Evolutionary conservation across 148 eudicot species (phyloP), one percentile per base, ranked within the genome.

Genomic region (Spergularia marina): DNA sequence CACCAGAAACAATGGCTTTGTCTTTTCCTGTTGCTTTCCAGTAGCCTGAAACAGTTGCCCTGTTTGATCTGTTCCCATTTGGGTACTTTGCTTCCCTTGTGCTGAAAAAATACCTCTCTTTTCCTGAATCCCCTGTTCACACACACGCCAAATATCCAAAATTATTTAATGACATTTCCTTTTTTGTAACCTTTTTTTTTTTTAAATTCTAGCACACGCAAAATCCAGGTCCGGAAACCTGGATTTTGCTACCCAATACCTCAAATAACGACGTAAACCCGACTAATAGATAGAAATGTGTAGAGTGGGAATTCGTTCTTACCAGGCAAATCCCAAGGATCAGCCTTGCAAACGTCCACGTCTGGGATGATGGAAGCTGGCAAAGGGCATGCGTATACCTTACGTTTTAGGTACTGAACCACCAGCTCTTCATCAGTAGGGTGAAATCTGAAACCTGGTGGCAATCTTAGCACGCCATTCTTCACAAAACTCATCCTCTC

Each of bases 281-380:
- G 49, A 44, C 8, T 44, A 9, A 44, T 44, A 44, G 4, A 44
- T 41, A n/a, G 41, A 10, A 20, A 14, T 47, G 6, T 12, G 15
- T 8, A 39, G 10, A 6, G 39, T 12, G 15, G 3, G 25, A 6
- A 23, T 1, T 7, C 2, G 18, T 0, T 12, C 5, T 5, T 71
- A 94, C 98, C 98, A 80, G 98, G 98, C 81, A 94, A 89, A 76
- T 90, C 93, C 98, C 98, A 94, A 21, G 98, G 98, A 73, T 94
- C 97, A 77, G 93, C 82, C 76, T 87, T 90, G 96, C 93, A 91
- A 21, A 94, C 93, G 53, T 94, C 97, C 15, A 90, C 85, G 18
- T 91, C 96, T 4, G 91, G 91, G 73, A 94, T 89, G 70, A 94
- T 84, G 9, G 97, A 86, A 71, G 98, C 98, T 2, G 98, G 98